Evolutionary conservation across 352 stramenopile genomes (phyloP).

Genomic region (Plasmopara viticola): DNA sequence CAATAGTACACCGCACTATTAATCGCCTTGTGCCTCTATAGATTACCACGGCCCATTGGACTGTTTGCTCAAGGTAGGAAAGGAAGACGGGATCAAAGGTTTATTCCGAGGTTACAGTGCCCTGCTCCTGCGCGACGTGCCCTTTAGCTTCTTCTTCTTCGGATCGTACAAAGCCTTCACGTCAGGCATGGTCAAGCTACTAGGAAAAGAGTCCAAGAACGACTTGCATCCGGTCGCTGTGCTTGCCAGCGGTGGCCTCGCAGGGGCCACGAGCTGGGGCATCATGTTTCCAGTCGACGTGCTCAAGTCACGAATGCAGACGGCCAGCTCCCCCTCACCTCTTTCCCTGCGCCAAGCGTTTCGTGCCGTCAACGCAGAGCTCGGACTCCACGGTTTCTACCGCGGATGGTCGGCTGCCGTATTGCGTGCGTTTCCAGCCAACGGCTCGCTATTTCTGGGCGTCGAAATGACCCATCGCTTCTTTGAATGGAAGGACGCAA

Average conservation of each 20-base stretch:
- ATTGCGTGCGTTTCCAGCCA: conserved; percentile 81
- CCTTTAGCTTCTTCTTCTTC: conserved; percentile 90
- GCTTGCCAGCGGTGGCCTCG: conserved; percentile 67
- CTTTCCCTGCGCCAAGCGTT: conserved; percentile 45
- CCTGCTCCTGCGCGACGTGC: conserved; percentile 79
- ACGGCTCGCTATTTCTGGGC: conserved; percentile 86
- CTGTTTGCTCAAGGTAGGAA: conserved; percentile 59
- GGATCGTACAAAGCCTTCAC: conserved; percentile 77
- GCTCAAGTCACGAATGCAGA: conserved; percentile 84
- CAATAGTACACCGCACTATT: no score
- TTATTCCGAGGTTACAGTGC: conserved; percentile 80
- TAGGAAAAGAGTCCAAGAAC: conserved; percentile 55
- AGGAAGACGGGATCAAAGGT: conserved; percentile 50
- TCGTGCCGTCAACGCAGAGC: conserved; percentile 49
- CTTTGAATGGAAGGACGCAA: conserved; percentile 53
- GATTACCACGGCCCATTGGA: conserved; percentile 61
- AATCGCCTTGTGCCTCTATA: conserved; percentile 1
- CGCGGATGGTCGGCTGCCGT: conserved; percentile 81
- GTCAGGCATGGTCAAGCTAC: conserved; percentile 33
- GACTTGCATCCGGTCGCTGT: conserved; percentile 70
- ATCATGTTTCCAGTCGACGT: conserved; percentile 84
- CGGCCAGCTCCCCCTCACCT: conserved; percentile 15
- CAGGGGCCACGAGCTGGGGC: conserved; percentile 74
- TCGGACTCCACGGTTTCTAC: conserved; percentile 80
- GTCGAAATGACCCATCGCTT: conserved; percentile 83